Evolutionary conservation across 2,329 filamentous ascomycete species (phyloP).

Genomic region (Calonectria hawksworthii): DNA sequence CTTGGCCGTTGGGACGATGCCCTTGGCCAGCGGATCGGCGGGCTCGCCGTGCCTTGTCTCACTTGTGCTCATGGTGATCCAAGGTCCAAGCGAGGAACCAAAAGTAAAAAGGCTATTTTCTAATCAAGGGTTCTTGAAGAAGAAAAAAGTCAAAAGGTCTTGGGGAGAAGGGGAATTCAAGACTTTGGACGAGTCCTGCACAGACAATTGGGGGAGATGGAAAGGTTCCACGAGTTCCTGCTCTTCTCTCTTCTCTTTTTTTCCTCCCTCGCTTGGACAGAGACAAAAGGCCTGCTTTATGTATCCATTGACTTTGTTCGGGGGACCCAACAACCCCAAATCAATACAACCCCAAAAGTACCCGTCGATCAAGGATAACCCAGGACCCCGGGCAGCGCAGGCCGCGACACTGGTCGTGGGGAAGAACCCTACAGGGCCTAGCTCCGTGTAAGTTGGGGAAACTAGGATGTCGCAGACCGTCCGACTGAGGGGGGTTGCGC

Average conservation of each 20-base stretch:
- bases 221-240: constrained; percentile 3
- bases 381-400: constrained; percentile 25
- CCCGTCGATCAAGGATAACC: constrained; percentile 8
- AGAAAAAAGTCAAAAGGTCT: background rate
- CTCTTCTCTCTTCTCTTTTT: background rate
- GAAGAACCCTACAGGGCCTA: constrained; percentile 7
- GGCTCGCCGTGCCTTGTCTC: constrained; percentile 55
- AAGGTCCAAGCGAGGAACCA: background rate
- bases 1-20: constrained; percentile 73
- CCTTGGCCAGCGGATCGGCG: constrained; percentile 77
- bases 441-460: constrained; percentile 39
- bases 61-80: background rate
- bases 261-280: background rate
- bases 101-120: background rate
- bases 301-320: constrained; percentile 9
- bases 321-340: constrained; percentile 15
- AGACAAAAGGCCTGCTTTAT: constrained; percentile 22
- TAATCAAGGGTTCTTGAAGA: background rate
- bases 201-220: background rate
- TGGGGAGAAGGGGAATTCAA: background rate
- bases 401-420: constrained; percentile 37
- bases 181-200: background rate
- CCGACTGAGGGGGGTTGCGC: background rate
- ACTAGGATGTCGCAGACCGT: constrained; percentile 21
- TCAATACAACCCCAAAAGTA: constrained; percentile 19